Conservation (phyloP, 192 early-diverging fungal species). For the Coemansia sp. region DNA sequence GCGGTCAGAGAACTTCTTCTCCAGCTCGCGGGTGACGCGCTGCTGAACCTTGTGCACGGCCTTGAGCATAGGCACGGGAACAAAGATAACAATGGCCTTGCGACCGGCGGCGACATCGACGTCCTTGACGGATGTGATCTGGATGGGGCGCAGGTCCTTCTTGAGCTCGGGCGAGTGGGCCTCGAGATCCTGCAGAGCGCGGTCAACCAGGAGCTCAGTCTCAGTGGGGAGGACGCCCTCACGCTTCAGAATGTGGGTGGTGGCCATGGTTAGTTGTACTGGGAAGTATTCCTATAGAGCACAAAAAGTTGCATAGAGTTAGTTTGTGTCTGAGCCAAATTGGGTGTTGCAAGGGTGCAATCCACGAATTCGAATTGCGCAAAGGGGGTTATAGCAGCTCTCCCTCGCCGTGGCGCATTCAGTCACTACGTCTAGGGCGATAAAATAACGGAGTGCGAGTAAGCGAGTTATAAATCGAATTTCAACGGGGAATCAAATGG, state of each 20-base stretch:
- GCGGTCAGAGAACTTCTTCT: constrained; percentile 99
- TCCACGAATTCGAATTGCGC: not conserved
- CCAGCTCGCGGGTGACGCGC: constrained; percentile 96
- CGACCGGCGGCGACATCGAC: constrained; percentile 93
- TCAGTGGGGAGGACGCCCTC: constrained; percentile 63
- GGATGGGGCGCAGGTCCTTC: constrained; percentile 93
- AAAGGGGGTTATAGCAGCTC: not conserved
- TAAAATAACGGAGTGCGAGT: not conserved
- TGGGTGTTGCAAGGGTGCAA: not conserved
- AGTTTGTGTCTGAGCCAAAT: not conserved
- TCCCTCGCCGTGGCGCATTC: not conserved
- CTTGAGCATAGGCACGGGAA: constrained; percentile 93
- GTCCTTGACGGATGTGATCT: constrained; percentile 95
- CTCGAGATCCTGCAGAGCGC: constrained; percentile 94
- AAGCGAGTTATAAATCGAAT: not conserved
- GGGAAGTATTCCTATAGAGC: constrained; percentile 29
- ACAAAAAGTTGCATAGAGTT: not conserved
- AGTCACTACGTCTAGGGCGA: not conserved
- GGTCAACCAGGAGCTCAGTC: constrained; percentile 93
- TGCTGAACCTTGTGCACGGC: constrained; percentile 96
- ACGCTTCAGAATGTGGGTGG: constrained; percentile 59
- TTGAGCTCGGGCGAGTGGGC: constrained; percentile 94
- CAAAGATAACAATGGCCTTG: constrained; percentile 96
- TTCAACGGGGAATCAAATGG: not conserved
- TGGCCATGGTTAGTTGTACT: constrained; percentile 43